phyloP scores from a whole-genome alignment of 148 eudicot genomes.

The Camellia lanceoleosa region DNA sequence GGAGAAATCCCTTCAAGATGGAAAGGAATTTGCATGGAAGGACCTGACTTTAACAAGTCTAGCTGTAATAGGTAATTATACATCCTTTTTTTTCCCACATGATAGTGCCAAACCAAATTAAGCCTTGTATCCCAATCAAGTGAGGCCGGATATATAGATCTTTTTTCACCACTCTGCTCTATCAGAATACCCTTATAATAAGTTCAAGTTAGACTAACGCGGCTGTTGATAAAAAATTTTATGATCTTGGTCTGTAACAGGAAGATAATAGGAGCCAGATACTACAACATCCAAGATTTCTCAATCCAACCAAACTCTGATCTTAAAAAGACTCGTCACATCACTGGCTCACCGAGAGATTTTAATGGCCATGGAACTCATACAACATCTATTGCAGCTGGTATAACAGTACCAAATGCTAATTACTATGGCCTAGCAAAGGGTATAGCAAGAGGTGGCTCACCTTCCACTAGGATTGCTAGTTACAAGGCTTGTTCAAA shows the following conservation, averaged over 20 bases:
- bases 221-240: no score
- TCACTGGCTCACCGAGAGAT: conserved; percentile 49
- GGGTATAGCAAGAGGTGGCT: conserved; percentile 61
- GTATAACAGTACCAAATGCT: conserved; percentile 41
- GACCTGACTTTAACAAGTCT: conserved; percentile 42
- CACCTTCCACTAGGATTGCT: conserved; percentile 57
- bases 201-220: no score
- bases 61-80: conserved; percentile 47
- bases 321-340: neutral
- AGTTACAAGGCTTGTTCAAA: conserved; percentile 55
- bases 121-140: no score
- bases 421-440: conserved; percentile 57
- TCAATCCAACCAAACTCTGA: conserved; percentile 9
- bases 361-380: conserved; percentile 63
- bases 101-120: no score
- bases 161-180: no score
- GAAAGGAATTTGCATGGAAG: conserved; percentile 72
- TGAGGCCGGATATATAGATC: no score
- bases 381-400: conserved; percentile 67
- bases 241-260: conserved; percentile 14
- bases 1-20: conserved; percentile 59
- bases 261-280: conserved; percentile 72
- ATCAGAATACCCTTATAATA: no score
- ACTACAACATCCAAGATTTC: conserved; percentile 27
- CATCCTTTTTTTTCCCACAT: neutral